A percentile compares a stretch with the other conserved stretches of the same genome.
Evolutionary conservation across 2,329 filamentous ascomycete genomes (phyloP).

Genomic region (Fusarium sp.): DNA sequence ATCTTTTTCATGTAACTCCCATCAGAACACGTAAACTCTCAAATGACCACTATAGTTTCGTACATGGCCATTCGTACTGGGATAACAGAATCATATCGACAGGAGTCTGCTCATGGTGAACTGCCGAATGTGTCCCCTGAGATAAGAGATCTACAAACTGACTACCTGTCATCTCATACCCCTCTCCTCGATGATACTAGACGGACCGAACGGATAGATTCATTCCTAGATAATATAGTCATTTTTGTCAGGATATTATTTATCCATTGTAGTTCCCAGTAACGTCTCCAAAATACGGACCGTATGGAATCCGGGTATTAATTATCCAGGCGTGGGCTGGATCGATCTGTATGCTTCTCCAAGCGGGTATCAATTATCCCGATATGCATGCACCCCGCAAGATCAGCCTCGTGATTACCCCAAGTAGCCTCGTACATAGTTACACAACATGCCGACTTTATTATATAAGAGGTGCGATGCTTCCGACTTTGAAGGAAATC

Average conservation of each 20-base stretch:
- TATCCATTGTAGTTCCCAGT: not conserved
- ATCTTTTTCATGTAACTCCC: not conserved
- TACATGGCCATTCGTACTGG: not conserved
- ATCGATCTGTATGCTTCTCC: not conserved
- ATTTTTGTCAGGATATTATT: not conserved
- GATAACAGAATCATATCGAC: not conserved
- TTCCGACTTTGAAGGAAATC: not conserved
- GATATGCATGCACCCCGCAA: slow-evolving; percentile 3
- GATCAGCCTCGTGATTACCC: not conserved
- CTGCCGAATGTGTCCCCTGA: not conserved
- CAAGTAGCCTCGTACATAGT: not conserved
- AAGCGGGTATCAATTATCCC: slow-evolving; percentile 7
- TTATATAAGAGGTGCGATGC: not conserved
- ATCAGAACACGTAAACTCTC: not conserved
- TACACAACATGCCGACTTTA: not conserved
- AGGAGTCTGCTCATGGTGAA: not conserved
- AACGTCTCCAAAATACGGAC: not conserved
- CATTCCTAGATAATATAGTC: not conserved
- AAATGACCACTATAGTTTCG: not conserved
- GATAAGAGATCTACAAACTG: not conserved
- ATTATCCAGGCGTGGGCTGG: not conserved
- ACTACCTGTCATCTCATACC: no score
- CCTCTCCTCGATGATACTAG: not conserved
- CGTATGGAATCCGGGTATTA: not conserved
- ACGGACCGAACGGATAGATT: not conserved